Percentiles rank a stretch among this genome's conserved stretches.
These are phyloP conservation scores for Euptelea pleiosperma DNA, from an alignment of 164 flowering plant genomes.

Conservation along the genomic window DNA sequence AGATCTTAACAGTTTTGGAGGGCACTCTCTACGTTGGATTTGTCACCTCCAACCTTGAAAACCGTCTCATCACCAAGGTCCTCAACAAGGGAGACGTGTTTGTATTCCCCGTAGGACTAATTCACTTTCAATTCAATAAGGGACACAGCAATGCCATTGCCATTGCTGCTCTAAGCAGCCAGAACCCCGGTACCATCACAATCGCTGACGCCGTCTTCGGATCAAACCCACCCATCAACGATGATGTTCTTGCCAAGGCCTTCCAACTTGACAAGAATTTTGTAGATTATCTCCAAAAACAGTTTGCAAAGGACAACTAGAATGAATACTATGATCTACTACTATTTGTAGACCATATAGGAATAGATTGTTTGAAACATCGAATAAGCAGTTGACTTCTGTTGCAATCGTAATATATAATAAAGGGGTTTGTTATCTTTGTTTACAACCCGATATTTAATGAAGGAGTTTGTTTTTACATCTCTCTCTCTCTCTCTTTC, in stretches of 20 bases:
- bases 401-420: too few relatives aligned
- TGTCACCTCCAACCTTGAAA: slow-evolving; percentile 9
- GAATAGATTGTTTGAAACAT: too few relatives aligned
- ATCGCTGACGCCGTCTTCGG: neutral
- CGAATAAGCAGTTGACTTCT: too few relatives aligned
- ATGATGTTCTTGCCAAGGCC: slow-evolving; percentile 5
- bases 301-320: too few relatives aligned
- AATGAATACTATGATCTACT: too few relatives aligned
- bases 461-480: too few relatives aligned
- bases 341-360: too few relatives aligned
- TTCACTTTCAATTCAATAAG: slow-evolving; percentile 1
- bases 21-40: slow-evolving; percentile 15
- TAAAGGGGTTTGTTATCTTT: too few relatives aligned
- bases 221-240: slow-evolving; percentile 4
- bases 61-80: neutral
- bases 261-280: neutral
- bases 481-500: too few relatives aligned
- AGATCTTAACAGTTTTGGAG: slow-evolving; percentile 7
- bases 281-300: too few relatives aligned
- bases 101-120: too few relatives aligned
- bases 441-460: too few relatives aligned
- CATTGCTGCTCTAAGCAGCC: slow-evolving; percentile 4
- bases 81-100: neutral
- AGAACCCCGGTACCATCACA: slow-evolving; percentile 3
- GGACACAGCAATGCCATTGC: neutral